Evolutionary conservation across 345 rosid genomes (phyloP).

Genomic region (Schrenkiella parvula): DNA sequence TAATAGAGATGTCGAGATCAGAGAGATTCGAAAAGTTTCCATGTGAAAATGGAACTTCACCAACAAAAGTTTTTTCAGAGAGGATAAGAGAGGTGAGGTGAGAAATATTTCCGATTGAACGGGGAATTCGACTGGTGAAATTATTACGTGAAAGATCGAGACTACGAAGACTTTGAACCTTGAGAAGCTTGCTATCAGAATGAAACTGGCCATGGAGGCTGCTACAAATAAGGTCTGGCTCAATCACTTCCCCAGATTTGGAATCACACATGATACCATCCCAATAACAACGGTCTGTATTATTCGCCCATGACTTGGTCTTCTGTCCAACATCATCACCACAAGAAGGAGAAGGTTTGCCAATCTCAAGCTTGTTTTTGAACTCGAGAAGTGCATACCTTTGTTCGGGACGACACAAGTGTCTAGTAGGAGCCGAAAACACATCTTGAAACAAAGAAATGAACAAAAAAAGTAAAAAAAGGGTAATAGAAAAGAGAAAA

Average conservation of each 20-base stretch:
- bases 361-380: background rate
- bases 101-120: background rate
- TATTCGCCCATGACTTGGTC: background rate
- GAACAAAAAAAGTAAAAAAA: background rate
- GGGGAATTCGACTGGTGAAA: background rate
- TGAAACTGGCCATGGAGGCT: background rate
- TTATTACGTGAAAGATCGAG: background rate
- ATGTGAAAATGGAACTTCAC: background rate
- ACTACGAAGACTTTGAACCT: background rate
- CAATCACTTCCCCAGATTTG: background rate
- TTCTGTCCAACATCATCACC: too few relatives aligned
- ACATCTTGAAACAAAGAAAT: background rate
- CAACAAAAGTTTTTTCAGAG: background rate
- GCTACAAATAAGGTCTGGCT: background rate
- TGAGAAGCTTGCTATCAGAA: slow-evolving; percentile 2
- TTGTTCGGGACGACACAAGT: background rate
- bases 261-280: background rate
- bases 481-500: background rate
- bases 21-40: too few relatives aligned
- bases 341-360: too few relatives aligned
- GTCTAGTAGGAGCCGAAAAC: background rate
- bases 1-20: too few relatives aligned
- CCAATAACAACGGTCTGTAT: background rate
- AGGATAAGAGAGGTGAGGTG: background rate
- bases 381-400: background rate